Evolutionary conservation across 2,329 filamentous ascomycete genomes (phyloP).

Genomic region (Torrubiella hemipterigena): DNA sequence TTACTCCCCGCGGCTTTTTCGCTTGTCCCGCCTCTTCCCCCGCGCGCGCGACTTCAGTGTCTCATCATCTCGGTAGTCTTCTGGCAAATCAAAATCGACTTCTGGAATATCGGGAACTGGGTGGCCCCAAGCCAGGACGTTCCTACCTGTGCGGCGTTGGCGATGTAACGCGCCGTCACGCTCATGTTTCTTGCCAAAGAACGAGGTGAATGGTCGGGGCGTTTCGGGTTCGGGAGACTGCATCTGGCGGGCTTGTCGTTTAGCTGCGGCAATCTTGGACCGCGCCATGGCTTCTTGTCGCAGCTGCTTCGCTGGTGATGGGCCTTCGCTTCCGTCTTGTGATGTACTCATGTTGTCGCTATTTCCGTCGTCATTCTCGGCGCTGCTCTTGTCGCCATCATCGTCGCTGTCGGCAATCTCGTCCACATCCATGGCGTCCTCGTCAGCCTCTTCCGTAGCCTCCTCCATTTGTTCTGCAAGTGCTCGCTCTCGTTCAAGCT

Average conservation of each 20-base stretch:
- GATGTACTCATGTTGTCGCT: conserved; percentile 33
- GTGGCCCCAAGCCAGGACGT: conserved; percentile 68
- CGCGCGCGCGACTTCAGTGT: conserved; percentile 46
- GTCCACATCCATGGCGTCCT: conserved; percentile 14
- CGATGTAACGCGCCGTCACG: conserved; percentile 69
- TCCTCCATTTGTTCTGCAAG: conserved; percentile 19
- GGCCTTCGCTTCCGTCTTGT: conserved; percentile 40
- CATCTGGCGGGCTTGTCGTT: conserved; percentile 16
- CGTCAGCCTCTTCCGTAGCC: conserved; percentile 12
- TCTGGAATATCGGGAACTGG: conserved; percentile 62
- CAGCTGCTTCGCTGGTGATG: conserved; percentile 53
- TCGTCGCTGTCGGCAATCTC: conserved; percentile 16
- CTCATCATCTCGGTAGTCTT: conserved; percentile 47
- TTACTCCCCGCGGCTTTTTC: conserved; percentile 36
- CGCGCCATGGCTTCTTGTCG: conserved; percentile 56
- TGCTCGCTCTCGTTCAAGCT: conserved; percentile 58
- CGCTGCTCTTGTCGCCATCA: conserved; percentile 17
- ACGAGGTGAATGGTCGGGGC: conserved; percentile 64
- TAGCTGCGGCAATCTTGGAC: conserved; percentile 25
- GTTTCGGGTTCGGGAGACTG: conserved; percentile 23
- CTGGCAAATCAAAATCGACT: conserved; percentile 63
- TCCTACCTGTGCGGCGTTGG: conserved; percentile 56
- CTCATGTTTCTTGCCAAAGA: conserved; percentile 70
- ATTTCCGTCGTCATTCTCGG: conserved; percentile 15
- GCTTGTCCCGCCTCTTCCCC: conserved; percentile 47